These are phyloP conservation scores for Nitzschia inconspicua DNA, from an alignment of 108 stramenopile species.

Conservation along the genomic window DNA sequence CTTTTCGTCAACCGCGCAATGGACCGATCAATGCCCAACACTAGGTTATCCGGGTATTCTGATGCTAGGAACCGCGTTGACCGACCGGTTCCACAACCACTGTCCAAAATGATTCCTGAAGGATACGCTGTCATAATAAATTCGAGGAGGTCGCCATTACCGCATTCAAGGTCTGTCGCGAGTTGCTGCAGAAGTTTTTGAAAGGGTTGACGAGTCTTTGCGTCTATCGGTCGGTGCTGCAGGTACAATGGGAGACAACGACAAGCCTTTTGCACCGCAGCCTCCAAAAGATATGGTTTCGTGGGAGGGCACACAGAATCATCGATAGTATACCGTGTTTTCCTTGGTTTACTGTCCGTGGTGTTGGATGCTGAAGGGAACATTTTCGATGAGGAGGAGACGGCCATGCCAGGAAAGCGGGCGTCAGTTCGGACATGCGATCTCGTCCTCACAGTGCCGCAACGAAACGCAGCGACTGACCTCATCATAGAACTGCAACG, in stretches of 20 bases:
- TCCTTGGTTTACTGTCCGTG: too few relatives aligned
- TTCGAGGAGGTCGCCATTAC: neutral
- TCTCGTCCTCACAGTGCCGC: too few relatives aligned
- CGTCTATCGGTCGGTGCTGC: conserved; percentile 44
- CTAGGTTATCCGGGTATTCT: conserved; percentile 56
- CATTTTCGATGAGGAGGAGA: neutral
- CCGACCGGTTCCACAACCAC: conserved; percentile 89
- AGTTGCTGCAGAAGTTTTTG: conserved; percentile 9
- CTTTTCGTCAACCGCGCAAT: conserved; percentile 58
- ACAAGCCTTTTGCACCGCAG: conserved; percentile 37
- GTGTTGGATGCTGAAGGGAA: too few relatives aligned
- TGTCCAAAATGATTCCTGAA: conserved; percentile 54
- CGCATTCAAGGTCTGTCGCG: neutral
- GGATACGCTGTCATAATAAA: neutral
- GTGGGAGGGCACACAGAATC: conserved; percentile 47
- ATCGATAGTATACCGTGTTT: conserved; percentile 56
- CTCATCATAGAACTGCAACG: too few relatives aligned
- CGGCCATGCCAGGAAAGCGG: too few relatives aligned
- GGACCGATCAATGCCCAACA: conserved; percentile 89
- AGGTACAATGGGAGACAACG: conserved; percentile 31
- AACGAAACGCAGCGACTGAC: too few relatives aligned
- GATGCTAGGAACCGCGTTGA: conserved; percentile 54
- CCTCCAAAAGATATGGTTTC: conserved; percentile 23
- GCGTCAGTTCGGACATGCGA: too few relatives aligned
- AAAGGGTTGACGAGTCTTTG: conserved; percentile 62